Evolutionary conservation across 1,139 yeast genomes (phyloP).

Genomic region (Sugiyamaella japonica): DNA sequence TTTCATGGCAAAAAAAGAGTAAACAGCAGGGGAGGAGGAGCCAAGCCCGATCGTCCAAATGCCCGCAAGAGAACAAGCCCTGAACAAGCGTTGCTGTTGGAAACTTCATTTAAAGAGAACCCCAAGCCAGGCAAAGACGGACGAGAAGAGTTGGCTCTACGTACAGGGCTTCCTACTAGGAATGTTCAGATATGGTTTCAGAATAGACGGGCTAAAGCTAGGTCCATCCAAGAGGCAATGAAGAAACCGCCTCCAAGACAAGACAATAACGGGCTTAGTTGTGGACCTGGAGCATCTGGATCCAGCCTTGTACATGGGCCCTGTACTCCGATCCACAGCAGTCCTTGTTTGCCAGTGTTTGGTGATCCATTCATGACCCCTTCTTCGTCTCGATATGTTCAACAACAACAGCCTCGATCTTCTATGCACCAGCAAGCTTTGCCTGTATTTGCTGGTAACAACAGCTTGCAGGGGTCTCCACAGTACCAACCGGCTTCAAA

Average conservation of each 20-base stretch:
- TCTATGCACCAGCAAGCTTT: not conserved
- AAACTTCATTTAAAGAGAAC: constrained; percentile 32
- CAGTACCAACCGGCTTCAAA: not conserved
- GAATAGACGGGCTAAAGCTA: constrained; percentile 37
- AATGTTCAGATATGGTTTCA: constrained; percentile 40
- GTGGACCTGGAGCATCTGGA: not conserved
- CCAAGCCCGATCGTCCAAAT: constrained; percentile 18
- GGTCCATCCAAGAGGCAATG: constrained; percentile 30
- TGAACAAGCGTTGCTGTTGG: constrained; percentile 34
- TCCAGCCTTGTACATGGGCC: not conserved
- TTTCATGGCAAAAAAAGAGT: constrained; percentile 15
- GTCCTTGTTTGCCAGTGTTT: constrained; percentile 5
- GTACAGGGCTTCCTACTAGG: constrained; percentile 35
- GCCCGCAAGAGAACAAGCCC: constrained; percentile 34
- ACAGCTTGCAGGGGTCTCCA: not conserved
- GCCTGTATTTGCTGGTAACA: not conserved
- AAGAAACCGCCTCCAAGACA: constrained; percentile 3
- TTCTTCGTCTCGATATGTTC: not conserved
- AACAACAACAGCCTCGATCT: constrained; percentile 4
- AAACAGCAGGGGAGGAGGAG: constrained; percentile 10
- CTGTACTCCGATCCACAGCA: constrained; percentile 5
- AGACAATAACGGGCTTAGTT: not conserved
- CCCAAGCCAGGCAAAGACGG: constrained; percentile 37
- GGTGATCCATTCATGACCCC: constrained; percentile 10
- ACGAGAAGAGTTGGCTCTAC: constrained; percentile 32